Evolutionary conservation across 495 filamentous ascomycete species (phyloP).

Genomic region (Lasiosphaeriaceae sp.): DNA sequence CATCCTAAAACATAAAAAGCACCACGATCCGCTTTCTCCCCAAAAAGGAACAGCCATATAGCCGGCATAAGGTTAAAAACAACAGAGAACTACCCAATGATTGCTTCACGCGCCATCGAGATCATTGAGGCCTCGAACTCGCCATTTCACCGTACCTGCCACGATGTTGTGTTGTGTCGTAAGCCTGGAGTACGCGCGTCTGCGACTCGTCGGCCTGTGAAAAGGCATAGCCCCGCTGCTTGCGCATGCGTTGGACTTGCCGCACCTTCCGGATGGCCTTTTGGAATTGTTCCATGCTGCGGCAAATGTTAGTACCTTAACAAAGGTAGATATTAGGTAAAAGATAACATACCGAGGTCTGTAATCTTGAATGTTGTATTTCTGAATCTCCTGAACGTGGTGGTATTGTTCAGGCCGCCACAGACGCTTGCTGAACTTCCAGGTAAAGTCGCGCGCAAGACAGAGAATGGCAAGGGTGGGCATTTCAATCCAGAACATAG

Average conservation of each 20-base stretch:
- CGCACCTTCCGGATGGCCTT: conserved; percentile 98
- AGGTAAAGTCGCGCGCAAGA: conserved; percentile 82
- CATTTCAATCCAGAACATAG: conserved; percentile 86
- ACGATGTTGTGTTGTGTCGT: conserved; percentile 90
- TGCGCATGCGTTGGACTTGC: conserved; percentile 98
- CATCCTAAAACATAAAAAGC: too few relatives aligned
- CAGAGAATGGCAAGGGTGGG: conserved; percentile 77
- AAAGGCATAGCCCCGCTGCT: conserved; percentile 97
- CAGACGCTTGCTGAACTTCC: conserved; percentile 89
- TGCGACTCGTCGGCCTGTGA: conserved; percentile 95
- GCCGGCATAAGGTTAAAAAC: too few relatives aligned
- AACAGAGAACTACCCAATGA: too few relatives aligned
- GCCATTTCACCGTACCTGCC: conserved; percentile 97
- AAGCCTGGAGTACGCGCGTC: conserved; percentile 89
- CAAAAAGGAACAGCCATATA: too few relatives aligned
- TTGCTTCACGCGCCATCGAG: not conserved
- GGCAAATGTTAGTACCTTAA: conserved; percentile 8
- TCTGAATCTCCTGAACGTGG: conserved; percentile 99
- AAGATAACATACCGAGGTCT: conserved; percentile 63
- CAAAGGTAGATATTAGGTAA: not conserved
- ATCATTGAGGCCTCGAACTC: conserved; percentile 49
- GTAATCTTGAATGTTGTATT: conserved; percentile 99
- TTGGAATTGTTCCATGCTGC: conserved; percentile 98
- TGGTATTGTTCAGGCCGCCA: conserved; percentile 95
- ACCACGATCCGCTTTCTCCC: too few relatives aligned